Evolutionary conservation across 2,329 filamentous ascomycete species (phyloP).

Genomic region (Colletotrichum filicis): DNA sequence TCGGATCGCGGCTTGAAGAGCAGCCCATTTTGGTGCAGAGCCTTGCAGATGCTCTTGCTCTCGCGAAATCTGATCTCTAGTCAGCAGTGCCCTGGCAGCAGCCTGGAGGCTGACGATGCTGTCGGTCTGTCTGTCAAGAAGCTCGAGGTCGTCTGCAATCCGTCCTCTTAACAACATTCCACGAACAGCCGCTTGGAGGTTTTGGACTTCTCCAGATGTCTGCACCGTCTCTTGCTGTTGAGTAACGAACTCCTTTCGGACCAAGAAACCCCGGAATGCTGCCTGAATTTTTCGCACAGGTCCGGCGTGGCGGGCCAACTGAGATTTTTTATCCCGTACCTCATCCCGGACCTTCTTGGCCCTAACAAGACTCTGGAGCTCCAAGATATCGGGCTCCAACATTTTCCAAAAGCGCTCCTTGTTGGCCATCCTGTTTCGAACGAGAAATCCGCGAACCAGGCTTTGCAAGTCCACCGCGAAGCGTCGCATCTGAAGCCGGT

Average conservation of each 20-base stretch:
- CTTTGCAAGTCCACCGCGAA: conserved; percentile 88
- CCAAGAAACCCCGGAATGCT: conserved; percentile 73
- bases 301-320: conserved; percentile 71
- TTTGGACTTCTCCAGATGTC: conserved; percentile 62
- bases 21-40: conserved; percentile 61
- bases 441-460: conserved; percentile 78
- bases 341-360: conserved; percentile 72
- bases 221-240: conserved; percentile 67
- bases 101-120: conserved; percentile 72
- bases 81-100: conserved; percentile 71
- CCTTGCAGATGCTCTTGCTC: conserved; percentile 63
- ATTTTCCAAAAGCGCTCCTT: conserved; percentile 76
- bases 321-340: conserved; percentile 65
- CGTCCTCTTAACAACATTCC: conserved; percentile 72
- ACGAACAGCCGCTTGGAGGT: conserved; percentile 74
- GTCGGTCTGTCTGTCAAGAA: conserved; percentile 61
- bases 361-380: conserved; percentile 84
- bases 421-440: conserved; percentile 70
- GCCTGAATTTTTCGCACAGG: conserved; percentile 75
- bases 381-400: conserved; percentile 77
- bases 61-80: conserved; percentile 62
- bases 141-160: conserved; percentile 62
- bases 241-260: conserved; percentile 66
- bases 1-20: conserved; percentile 58
- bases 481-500: conserved; percentile 82